Percentiles rank a stretch among this genome's conserved stretches.
Conservation (phyloP, 1,284 basidiomycete species). For the Microbotryum lychnidis-dioicae region DNA sequence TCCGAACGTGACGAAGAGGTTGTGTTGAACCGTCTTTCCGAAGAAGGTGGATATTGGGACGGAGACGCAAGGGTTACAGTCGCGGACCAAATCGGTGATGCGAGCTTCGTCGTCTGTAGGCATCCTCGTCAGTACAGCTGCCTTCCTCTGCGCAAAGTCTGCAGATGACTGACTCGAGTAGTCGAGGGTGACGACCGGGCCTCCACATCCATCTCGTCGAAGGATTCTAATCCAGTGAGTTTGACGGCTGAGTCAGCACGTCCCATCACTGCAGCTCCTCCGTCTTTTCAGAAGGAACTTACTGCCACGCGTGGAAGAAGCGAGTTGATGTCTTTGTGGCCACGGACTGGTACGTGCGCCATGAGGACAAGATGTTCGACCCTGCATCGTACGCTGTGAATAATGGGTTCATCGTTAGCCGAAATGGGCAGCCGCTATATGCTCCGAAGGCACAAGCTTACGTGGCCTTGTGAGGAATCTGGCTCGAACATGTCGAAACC, state of each 20-base stretch:
- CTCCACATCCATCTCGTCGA: constrained; percentile 19
- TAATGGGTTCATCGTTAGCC: not conserved
- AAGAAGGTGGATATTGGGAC: not conserved
- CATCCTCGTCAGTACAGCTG: too few species aligned
- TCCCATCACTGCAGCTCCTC: not conserved
- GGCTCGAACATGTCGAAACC: too few species aligned
- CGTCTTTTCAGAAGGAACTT: not conserved
- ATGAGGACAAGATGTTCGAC: constrained; percentile 21
- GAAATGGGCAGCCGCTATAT: not conserved
- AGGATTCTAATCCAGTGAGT: constrained; percentile 4
- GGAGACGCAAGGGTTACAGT: constrained; percentile 3
- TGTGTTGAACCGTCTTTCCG: constrained; percentile 10
- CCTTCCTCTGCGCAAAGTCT: too few species aligned
- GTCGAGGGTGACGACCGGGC: constrained; percentile 23
- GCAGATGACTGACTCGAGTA: not conserved
- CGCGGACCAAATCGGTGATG: not conserved
- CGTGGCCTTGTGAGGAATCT: not conserved
- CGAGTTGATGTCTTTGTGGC: constrained; percentile 1
- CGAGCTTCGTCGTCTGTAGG: too few species aligned
- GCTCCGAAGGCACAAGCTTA: not conserved
- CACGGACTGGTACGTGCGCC: constrained; percentile 17
- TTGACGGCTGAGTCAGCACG: not conserved
- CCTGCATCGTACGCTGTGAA: constrained; percentile 3
- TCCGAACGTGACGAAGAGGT: constrained; percentile 17
- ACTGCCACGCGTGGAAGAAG: constrained; percentile 27